Evolutionary conservation across 306 rosid genomes (phyloP), one percentile per base, ranked within the genome.

Genomic region (Carpinus viminea): DNA sequence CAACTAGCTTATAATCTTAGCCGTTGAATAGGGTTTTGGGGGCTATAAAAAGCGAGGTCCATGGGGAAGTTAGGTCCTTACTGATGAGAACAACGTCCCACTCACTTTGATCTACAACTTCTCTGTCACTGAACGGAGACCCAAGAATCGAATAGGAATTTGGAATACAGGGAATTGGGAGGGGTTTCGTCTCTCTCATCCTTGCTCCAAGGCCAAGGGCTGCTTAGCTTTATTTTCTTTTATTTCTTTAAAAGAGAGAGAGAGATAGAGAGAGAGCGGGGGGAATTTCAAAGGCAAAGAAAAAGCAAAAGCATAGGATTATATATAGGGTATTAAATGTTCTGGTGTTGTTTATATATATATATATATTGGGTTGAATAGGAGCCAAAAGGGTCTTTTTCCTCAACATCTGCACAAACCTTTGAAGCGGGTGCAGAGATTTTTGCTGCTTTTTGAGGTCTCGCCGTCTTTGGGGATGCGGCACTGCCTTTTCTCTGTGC

Each of bases 381-480:
- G 84, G 82, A 68, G 78, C 76, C 73, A 87, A 86, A 83, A 82
- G 88, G 78, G 81, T 83, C 82, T 84, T 85, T 87, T 86, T 50
- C 51, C 64, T 68, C 73, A 52, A 70, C 82, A 45, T 41, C 28
- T 41, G 50, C 28, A 54, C n/a, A 7, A 47, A n/a, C 68, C 76
- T 66, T 51, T 45, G 59, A 74, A 53, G 61, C 15, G 41, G 72
- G 28, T 68, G 72, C 78, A 69, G 73, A 18, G 56, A 13, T 52
- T 1, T 82, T 78, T 79, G 84, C 89, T 82, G 87, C 89, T 90
- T 91, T 48, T 83, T 90, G 80, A 89, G 89, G 88, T 52, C 76
- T 80, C 81, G 93, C 97, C 94, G 98, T 83, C 93, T 85, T 85
- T 80, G 83, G 78, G 70, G 78, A 79, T 85, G 83, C 79, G 54